Evolutionary conservation across 495 filamentous ascomycete species (phyloP).

Genomic region (Opeltia flavorubescens): DNA sequence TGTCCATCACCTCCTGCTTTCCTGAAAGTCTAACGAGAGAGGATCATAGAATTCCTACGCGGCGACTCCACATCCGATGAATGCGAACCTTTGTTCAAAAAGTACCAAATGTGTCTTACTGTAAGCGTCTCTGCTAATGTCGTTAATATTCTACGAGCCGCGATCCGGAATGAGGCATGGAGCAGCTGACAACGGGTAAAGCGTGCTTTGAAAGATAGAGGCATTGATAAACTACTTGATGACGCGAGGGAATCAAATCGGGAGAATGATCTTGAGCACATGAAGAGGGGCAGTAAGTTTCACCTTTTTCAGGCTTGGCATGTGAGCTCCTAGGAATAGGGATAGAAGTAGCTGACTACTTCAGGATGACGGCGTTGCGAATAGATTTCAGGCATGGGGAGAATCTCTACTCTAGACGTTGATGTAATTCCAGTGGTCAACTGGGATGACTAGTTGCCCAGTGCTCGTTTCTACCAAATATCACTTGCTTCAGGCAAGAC

Average conservation of each 20-base stretch:
- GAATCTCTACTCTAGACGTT: not conserved
- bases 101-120: slow-evolving; percentile 69
- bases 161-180: too few species aligned
- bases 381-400: not conserved
- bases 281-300: slow-evolving; percentile 36
- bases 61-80: slow-evolving; percentile 69
- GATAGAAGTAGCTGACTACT: too few species aligned
- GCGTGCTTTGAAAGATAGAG: slow-evolving; percentile 68
- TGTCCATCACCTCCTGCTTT: not conserved
- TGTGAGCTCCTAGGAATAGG: too few species aligned
- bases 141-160: too few species aligned
- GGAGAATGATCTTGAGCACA: slow-evolving; percentile 62
- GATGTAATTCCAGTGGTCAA: too few species aligned
- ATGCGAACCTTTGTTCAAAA: slow-evolving; percentile 67
- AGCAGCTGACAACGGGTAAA: too few species aligned
- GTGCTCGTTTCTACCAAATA: too few species aligned
- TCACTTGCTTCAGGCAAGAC: too few species aligned
- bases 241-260: slow-evolving; percentile 70
- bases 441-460: too few species aligned
- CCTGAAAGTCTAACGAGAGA: not conserved
- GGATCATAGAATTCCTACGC: slow-evolving; percentile 61
- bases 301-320: not conserved
- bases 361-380: not conserved
- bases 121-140: slow-evolving; percentile 30
- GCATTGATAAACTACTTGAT: slow-evolving; percentile 75